Evolutionary conservation across 2,329 filamentous ascomycete genomes (phyloP).

Genomic region (Aulographum hederae): DNA sequence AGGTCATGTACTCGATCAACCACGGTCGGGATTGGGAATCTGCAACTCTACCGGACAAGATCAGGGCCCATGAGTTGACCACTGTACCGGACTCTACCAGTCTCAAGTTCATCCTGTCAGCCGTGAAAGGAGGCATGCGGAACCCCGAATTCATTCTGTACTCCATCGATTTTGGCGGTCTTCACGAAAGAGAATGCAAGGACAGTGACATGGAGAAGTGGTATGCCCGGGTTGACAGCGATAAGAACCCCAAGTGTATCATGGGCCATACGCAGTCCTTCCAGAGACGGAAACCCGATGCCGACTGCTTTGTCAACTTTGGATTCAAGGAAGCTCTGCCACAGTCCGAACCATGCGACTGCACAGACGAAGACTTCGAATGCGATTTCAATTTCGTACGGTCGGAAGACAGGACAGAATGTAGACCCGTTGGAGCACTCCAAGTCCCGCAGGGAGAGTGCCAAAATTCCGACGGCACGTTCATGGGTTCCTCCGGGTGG

Average conservation of each 20-base stretch:
- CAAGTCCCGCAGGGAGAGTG: slow-evolving; percentile 55
- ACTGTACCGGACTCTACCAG: slow-evolving; percentile 88
- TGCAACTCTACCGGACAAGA: slow-evolving; percentile 46
- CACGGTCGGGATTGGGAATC: slow-evolving; percentile 73
- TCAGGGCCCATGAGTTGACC: slow-evolving; percentile 54
- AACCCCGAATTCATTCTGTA: slow-evolving; percentile 43
- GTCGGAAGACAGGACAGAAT: slow-evolving; percentile 47
- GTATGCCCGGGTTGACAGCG: slow-evolving; percentile 64
- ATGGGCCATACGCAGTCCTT: slow-evolving; percentile 94
- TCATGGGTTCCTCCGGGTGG: slow-evolving; percentile 77
- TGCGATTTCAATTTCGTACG: slow-evolving; percentile 85
- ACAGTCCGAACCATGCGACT: slow-evolving; percentile 58
- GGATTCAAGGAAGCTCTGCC: slow-evolving; percentile 66
- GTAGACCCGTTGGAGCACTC: slow-evolving; percentile 45
- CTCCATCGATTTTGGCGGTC: slow-evolving; percentile 63
- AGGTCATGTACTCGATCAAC: slow-evolving; percentile 66
- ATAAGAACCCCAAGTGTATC: slow-evolving; percentile 69
- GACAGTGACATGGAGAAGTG: slow-evolving; percentile 68
- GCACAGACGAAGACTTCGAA: slow-evolving; percentile 73
- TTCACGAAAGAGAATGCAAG: slow-evolving; percentile 67
- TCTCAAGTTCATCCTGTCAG: slow-evolving; percentile 72
- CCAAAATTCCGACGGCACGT: slow-evolving; percentile 51
- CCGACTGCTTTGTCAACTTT: slow-evolving; percentile 74
- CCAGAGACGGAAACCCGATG: slow-evolving; percentile 65
- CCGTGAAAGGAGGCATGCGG: slow-evolving; percentile 33